Evolutionary conservation across 495 filamentous ascomycete species (phyloP), one percentile per base, ranked within the genome.

Genomic region (Symbiotaphrina buchneri): DNA sequence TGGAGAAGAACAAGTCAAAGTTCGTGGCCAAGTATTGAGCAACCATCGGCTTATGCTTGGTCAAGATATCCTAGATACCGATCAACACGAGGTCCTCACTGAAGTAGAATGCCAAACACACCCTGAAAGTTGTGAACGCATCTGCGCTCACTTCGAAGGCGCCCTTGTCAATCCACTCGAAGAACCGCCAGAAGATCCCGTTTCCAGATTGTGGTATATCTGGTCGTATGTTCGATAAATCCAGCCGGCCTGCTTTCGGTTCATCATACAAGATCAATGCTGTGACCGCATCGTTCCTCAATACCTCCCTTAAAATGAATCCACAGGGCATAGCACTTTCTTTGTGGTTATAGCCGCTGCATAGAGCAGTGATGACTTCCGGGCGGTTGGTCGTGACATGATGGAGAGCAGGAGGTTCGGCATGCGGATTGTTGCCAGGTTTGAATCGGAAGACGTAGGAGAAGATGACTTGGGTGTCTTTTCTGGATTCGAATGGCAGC

Each of bases 81-180:
- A 25, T 8, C 23, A 25, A 8, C 23, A 13, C 8, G 13, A 8
- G 23, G 13, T 25, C 23, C 8, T 25, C 8, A 8, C 23, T 25
- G 23, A 13, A 35, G 21, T 16, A 11, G 1, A 30, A 17, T 4
- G 18, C 10, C 4, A 10, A n/a, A 27, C 26, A 28, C 60, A 92
- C 83, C 50, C 85, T 61, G 50, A 99, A 99, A 5, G 85, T 95
- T 23, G 79, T 87, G 43, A 95, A 99, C 1, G 90, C 84, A 56
- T 95, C 90, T 19, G 90, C 84, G 42, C 82, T 84, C 35, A 95
- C 76, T 55, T 99, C 90, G 48, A 99, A 99, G 11, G 74, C 81
- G 37, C 80, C 74, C 44, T 75, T 71, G 47, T 95, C 81, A 34
- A 99, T 92, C 78, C 84, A 99, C 28, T 78, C 65, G 45, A 99